Conservation (phyloP, 495 filamentous ascomycete species). For the Penicillium cataractarum region DNA sequence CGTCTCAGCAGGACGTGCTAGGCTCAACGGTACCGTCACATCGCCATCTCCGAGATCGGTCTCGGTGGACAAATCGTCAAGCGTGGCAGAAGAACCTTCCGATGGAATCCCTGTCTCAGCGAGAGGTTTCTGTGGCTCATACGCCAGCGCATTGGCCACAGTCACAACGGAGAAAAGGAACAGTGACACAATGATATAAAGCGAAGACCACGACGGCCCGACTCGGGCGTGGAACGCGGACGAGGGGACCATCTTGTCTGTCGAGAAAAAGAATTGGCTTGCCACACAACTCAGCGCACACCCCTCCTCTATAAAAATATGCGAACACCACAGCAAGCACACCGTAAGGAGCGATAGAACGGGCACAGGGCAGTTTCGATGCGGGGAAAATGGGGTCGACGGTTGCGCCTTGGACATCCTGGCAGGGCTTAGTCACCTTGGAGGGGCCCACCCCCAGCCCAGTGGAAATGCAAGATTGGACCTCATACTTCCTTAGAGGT, state of each 20-base stretch:
- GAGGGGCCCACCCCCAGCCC: conserved; percentile 10
- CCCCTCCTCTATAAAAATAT: conserved; percentile 28
- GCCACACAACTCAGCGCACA: conserved; percentile 13
- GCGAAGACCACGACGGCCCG: conserved; percentile 20
- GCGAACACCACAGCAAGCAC: conserved; percentile 8
- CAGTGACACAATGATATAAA: conserved; percentile 29
- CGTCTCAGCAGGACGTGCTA: conserved; percentile 30
- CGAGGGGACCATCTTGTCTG: conserved; percentile 22
- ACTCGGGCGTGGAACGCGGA: conserved; percentile 13
- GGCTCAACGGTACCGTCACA: conserved; percentile 8
- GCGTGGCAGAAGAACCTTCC: background rate
- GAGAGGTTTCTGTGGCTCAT: conserved; percentile 33
- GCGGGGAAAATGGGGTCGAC: conserved; percentile 28
- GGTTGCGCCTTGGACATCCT: conserved; percentile 6
- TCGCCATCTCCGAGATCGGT: conserved; percentile 17
- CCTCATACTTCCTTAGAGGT: background rate
- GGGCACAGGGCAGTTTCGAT: conserved; percentile 8
- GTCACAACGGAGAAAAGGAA: conserved; percentile 24
- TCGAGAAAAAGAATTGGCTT: conserved; percentile 5
- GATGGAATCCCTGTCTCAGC: conserved; percentile 1
- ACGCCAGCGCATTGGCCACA: conserved; percentile 36
- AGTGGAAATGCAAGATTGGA: conserved; percentile 3
- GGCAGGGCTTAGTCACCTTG: conserved; percentile 25
- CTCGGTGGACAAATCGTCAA: conserved; percentile 12
- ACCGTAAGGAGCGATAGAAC: conserved; percentile 6